A percentile compares a stretch with the other conserved stretches of the same genome.
Conservation (phyloP, 1,284 basidiomycete species). For the Gomphus bonarii region DNA sequence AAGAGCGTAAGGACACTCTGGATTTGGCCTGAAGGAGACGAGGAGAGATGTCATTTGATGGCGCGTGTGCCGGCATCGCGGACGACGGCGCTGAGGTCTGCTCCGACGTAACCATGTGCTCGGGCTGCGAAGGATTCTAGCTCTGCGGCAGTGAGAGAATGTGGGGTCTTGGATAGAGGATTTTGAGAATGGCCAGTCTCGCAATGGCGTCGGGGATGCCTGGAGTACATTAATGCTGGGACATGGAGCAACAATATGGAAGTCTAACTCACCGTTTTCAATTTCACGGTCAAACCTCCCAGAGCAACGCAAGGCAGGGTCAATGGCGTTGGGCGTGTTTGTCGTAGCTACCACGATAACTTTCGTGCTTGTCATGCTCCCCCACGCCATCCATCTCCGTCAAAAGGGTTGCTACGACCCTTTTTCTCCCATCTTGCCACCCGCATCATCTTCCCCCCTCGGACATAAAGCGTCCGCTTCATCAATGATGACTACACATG, state of each 20-base stretch:
- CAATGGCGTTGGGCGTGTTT: conserved; percentile 93
- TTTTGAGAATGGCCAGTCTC: conserved; percentile 73
- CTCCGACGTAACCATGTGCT: conserved; percentile 93
- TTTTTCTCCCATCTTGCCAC: conserved; percentile 98
- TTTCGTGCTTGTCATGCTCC: conserved; percentile 89
- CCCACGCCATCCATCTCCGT: conserved; percentile 99
- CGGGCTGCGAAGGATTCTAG: conserved; percentile 61
- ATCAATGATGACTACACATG: conserved; percentile 99
- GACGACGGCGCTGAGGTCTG: too few relatives aligned
- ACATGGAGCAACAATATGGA: not conserved
- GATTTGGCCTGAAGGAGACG: conserved; percentile 16
- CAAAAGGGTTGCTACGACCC: conserved; percentile 59
- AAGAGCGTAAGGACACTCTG: conserved; percentile 40
- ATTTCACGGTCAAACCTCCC: conserved; percentile 94
- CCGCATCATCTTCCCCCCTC: conserved; percentile 95
- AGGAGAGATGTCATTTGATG: conserved; percentile 24
- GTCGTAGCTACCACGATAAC: conserved; percentile 88
- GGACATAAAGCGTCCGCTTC: conserved; percentile 99
- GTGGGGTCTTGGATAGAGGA: conserved; percentile 78
- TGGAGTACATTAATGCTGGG: conserved; percentile 22
- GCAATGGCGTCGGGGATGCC: conserved; percentile 85
- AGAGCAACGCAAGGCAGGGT: conserved; percentile 93
- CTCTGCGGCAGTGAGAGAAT: conserved; percentile 52
- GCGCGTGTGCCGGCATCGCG: too few relatives aligned
- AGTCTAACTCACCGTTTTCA: conserved; percentile 69